phyloP scores from a whole-genome alignment of 495 filamentous ascomycete species.

The Annulohypoxylon bovei region DNA sequence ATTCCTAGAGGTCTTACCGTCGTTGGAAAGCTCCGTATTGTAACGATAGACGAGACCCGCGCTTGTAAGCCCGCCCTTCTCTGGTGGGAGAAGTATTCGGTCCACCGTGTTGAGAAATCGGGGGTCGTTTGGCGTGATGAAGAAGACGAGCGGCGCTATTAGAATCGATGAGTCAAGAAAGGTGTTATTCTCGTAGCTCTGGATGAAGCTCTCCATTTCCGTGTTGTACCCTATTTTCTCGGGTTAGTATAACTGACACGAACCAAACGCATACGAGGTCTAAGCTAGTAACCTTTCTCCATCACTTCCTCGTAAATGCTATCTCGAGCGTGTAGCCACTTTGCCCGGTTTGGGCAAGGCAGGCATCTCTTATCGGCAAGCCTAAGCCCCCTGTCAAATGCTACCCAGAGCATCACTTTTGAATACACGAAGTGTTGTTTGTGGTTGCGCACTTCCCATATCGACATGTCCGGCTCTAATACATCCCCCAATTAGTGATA shows the following conservation, averaged over 20 bases:
- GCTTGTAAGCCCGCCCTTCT: constrained; percentile 76
- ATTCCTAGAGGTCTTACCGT: constrained; percentile 59
- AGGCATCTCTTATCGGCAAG: constrained; percentile 75
- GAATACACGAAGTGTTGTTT: constrained; percentile 79
- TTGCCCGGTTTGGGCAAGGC: constrained; percentile 71
- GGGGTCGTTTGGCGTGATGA: constrained; percentile 77
- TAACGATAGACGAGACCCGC: constrained; percentile 78
- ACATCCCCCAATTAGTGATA: background rate
- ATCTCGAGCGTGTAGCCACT: constrained; percentile 71
- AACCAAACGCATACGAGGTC: no score
- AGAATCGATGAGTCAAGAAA: constrained; percentile 75
- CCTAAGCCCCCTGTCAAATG: constrained; percentile 74
- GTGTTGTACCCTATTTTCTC: constrained; percentile 63
- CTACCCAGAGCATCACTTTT: constrained; percentile 81
- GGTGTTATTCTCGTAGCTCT: constrained; percentile 74
- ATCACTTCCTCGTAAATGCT: constrained; percentile 77
- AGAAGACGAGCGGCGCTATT: constrained; percentile 79
- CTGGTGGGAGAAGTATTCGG: constrained; percentile 69
- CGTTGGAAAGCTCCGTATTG: constrained; percentile 69
- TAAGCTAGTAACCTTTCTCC: constrained; percentile 59
- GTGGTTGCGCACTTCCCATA: constrained; percentile 78
- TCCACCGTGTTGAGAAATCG: constrained; percentile 75
- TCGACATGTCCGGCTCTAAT: constrained; percentile 74
- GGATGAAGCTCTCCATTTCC: constrained; percentile 71
- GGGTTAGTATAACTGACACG: background rate